Percentiles rank a stretch among this genome's conserved stretches.
Conservation (phyloP, 2,329 filamentous ascomycete genomes). For the Fusarium sp. region DNA sequence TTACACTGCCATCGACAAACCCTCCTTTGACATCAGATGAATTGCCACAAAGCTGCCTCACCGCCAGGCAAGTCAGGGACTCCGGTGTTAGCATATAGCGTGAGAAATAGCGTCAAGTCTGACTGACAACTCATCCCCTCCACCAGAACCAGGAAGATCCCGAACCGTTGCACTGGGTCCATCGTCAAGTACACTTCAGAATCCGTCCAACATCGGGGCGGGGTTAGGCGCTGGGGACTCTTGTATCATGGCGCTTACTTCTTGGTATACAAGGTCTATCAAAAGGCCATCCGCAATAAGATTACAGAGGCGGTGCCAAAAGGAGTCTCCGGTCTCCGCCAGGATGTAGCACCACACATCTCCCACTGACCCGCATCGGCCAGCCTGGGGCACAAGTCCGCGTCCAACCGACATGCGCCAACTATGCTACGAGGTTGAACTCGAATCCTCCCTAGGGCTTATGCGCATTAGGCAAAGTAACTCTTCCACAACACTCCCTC, state of each 20-base stretch:
- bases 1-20: background rate
- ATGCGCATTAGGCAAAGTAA: constrained; percentile 83
- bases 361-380: background rate
- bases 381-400: background rate
- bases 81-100: background rate
- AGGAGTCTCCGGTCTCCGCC: background rate
- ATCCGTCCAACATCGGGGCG: background rate
- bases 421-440: constrained; percentile 21
- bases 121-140: background rate
- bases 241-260: constrained; percentile 14
- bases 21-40: background rate
- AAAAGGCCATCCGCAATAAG: constrained; percentile 15
- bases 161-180: background rate
- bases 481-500: constrained; percentile 99
- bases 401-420: background rate
- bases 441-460: constrained; percentile 1
- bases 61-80: background rate
- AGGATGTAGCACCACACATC: background rate
- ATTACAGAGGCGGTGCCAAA: constrained; percentile 25
- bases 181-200: background rate
- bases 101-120: background rate
- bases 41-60: background rate
- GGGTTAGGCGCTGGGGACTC: background rate
- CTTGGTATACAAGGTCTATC: constrained; percentile 41
- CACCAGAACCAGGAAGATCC: background rate